phyloP scores from a whole-genome alignment of 192 early-diverging fungal genomes.

The Coemansia sp. region DNA sequence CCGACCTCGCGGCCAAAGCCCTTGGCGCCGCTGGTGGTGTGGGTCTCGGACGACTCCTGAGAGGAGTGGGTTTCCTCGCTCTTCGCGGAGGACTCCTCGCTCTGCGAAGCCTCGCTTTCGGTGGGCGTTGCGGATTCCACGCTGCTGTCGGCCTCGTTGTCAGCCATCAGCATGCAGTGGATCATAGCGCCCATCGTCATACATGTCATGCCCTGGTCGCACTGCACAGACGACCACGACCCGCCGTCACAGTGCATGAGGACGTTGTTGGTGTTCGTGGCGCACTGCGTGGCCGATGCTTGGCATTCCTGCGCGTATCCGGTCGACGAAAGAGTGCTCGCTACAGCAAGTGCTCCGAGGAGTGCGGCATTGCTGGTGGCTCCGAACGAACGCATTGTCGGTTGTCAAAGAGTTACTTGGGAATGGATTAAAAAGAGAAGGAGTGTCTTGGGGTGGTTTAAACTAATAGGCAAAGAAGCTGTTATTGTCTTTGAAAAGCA shows the following conservation, averaged over 20 bases:
- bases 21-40: constrained; percentile 11
- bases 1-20: constrained; percentile 12
- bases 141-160: constrained; percentile 9
- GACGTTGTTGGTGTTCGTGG: constrained; percentile 14
- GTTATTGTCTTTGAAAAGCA: background rate
- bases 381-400: constrained; percentile 20
- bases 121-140: constrained; percentile 10
- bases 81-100: constrained; percentile 6
- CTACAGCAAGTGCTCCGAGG: constrained; percentile 15
- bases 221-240: constrained; percentile 25
- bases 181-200: constrained; percentile 54
- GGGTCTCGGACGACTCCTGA: background rate
- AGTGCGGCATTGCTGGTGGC: constrained; percentile 18
- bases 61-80: background rate
- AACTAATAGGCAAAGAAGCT: no score
- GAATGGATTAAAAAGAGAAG: background rate
- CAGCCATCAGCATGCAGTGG: constrained; percentile 49
- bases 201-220: constrained; percentile 30
- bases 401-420: background rate
- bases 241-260: constrained; percentile 27
- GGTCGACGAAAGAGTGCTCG: background rate
- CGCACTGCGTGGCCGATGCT: constrained; percentile 21
- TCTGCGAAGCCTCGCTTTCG: constrained; percentile 5
- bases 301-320: constrained; percentile 27
- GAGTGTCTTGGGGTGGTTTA: background rate